Conservation (phyloP, 23 red algal species). For the Gracilaria gracilis region DNA sequence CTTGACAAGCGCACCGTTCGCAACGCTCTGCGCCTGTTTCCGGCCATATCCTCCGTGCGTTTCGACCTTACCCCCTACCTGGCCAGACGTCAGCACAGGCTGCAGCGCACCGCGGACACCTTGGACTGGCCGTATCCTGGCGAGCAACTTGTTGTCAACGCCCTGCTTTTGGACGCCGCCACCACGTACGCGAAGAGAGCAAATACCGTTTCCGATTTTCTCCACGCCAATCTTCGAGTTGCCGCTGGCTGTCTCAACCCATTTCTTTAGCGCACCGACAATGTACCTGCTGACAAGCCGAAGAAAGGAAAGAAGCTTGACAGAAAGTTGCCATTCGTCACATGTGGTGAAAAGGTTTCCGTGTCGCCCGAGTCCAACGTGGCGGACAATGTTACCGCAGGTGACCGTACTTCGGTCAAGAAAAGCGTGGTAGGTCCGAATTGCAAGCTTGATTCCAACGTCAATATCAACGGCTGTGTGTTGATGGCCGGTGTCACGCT, state of each 20-base stretch:
- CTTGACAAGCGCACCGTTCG: slow-evolving; percentile 29
- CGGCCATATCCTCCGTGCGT: slow-evolving; percentile 53
- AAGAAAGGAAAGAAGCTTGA: slow-evolving; percentile 57
- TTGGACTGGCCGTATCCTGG: slow-evolving; percentile 22
- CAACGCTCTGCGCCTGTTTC: slow-evolving; percentile 3
- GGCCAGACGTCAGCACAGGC: slow-evolving; percentile 52
- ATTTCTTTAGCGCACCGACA: background rate
- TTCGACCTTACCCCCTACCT: slow-evolving; percentile 67
- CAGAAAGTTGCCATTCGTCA: slow-evolving; percentile 10
- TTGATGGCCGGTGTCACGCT: slow-evolving; percentile 58
- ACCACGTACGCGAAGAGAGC: slow-evolving; percentile 39
- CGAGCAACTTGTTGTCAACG: slow-evolving; percentile 42
- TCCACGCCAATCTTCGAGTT: slow-evolving; percentile 15
- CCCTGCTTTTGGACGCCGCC: background rate
- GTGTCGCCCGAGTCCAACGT: slow-evolving; percentile 57
- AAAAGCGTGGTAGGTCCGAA: slow-evolving; percentile 60
- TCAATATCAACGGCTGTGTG: slow-evolving; percentile 69
- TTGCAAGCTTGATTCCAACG: slow-evolving; percentile 29
- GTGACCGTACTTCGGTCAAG: slow-evolving; percentile 63
- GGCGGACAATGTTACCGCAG: slow-evolving; percentile 20
- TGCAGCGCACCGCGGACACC: slow-evolving; percentile 16
- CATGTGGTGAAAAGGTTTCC: slow-evolving; percentile 33
- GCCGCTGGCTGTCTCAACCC: slow-evolving; percentile 22
- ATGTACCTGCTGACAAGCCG: background rate
- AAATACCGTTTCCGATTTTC: slow-evolving; percentile 40